Evolutionary conservation across 2,329 filamentous ascomycete species (phyloP).

Genomic region (Aureobasidium sp.): DNA sequence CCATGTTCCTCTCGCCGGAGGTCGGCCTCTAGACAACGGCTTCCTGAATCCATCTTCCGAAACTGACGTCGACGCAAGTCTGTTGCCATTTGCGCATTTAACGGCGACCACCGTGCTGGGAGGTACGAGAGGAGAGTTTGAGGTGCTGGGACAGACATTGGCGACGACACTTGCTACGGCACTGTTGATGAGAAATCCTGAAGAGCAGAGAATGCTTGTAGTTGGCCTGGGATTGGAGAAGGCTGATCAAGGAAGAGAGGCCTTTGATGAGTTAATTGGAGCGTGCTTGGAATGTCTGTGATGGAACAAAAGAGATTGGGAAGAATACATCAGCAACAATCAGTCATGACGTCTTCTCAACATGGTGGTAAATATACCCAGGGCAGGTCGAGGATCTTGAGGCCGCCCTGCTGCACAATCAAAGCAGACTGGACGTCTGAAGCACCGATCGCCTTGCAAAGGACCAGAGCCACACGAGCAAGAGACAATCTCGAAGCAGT

Average conservation of each 20-base stretch:
- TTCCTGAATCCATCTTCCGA: conserved; percentile 37
- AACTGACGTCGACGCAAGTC: conserved; percentile 33
- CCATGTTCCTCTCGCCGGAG: conserved; percentile 67
- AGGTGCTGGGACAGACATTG: conserved; percentile 70
- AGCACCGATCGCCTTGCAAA: too few species aligned
- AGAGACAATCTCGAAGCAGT: background rate
- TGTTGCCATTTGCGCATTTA: conserved; percentile 72
- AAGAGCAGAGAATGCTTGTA: conserved; percentile 53
- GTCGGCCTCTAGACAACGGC: conserved; percentile 55
- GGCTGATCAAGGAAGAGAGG: conserved; percentile 32
- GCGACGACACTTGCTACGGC: conserved; percentile 83
- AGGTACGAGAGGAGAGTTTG: conserved; percentile 73
- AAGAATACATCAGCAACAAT: background rate
- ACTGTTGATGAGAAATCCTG: conserved; percentile 62
- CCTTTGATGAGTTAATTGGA: conserved; percentile 34
- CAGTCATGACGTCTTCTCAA: background rate
- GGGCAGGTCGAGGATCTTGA: background rate
- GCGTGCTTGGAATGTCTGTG: conserved; percentile 26
- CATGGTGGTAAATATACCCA: background rate
- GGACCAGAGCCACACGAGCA: background rate
- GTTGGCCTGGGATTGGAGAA: conserved; percentile 52
- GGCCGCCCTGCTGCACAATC: background rate
- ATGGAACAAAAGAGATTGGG: background rate
- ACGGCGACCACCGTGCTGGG: conserved; percentile 84
- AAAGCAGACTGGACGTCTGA: background rate